These are phyloP conservation scores for Dictyostelium discoideum DNA, from an alignment of 78 protist genomes.

Conservation along the genomic window dicty_2.7 NC_007088.5:4918001-4918500, in stretches of 20 bases:
- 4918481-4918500: slow-evolving; percentile 76
- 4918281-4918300: slow-evolving; percentile 95
- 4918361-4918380: background rate
- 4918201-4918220: background rate
- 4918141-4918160: no score
- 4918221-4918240: slow-evolving; percentile 97
- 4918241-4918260: slow-evolving; percentile 99
- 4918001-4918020: no score
- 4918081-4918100: no score
- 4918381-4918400: background rate
- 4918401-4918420: background rate
- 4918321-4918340: slow-evolving; percentile 96
- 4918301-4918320: slow-evolving; percentile 97
- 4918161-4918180: no score
- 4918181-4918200: no score
- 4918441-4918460: background rate
- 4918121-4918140: background rate
- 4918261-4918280: slow-evolving; percentile 98
- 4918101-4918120: background rate
- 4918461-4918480: no score
- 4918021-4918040: background rate
- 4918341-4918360: slow-evolving; percentile 93
- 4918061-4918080: no score
- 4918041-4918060: background rate
- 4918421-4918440: background rate